A percentile compares a stretch with the other conserved stretches of the same genome.
These are phyloP conservation scores for Grigorovia yakushimaensis DNA, from an alignment of 805 yeast genomes.

Conservation along the genomic window DNA sequence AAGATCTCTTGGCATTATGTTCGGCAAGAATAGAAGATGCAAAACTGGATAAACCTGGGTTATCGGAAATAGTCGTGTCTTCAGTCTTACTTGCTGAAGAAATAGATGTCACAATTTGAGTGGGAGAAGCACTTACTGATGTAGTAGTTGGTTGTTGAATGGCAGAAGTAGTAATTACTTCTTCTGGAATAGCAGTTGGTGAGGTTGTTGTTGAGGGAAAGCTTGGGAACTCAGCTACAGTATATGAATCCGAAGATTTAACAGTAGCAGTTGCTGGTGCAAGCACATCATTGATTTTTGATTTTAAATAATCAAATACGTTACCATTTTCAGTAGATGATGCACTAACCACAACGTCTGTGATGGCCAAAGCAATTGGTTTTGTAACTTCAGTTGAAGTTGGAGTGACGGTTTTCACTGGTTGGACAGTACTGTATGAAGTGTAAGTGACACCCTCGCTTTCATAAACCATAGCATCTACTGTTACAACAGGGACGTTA, in stretches of 20 bases:
- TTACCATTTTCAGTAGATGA: background rate
- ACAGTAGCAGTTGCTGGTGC: background rate
- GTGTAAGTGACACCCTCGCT: slow-evolving; percentile 20
- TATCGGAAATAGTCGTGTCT: slow-evolving; percentile 2
- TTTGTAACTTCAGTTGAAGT: background rate
- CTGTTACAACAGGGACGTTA: slow-evolving; percentile 17
- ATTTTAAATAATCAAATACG: too few species aligned
- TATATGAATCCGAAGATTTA: background rate
- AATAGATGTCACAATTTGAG: slow-evolving; percentile 7
- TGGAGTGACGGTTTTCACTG: background rate
- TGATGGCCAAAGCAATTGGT: background rate
- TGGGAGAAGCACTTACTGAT: background rate
- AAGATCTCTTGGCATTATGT: slow-evolving; percentile 55
- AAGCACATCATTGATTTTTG: background rate
- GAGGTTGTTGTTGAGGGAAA: slow-evolving; percentile 2
- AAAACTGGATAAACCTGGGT: slow-evolving; percentile 16
- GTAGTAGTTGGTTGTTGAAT: slow-evolving; percentile 3
- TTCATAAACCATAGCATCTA: slow-evolving; percentile 19
- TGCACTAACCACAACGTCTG: background rate
- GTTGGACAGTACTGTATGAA: slow-evolving; percentile 12
- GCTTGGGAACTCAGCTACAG: background rate
- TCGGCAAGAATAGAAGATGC: slow-evolving; percentile 39
- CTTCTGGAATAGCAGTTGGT: slow-evolving; percentile 7
- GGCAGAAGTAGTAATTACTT: background rate
- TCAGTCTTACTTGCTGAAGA: slow-evolving; percentile 11